These are phyloP conservation scores for Phytophthora europaea DNA, from an alignment of 352 stramenopile species.

Conservation along the genomic window DNA sequence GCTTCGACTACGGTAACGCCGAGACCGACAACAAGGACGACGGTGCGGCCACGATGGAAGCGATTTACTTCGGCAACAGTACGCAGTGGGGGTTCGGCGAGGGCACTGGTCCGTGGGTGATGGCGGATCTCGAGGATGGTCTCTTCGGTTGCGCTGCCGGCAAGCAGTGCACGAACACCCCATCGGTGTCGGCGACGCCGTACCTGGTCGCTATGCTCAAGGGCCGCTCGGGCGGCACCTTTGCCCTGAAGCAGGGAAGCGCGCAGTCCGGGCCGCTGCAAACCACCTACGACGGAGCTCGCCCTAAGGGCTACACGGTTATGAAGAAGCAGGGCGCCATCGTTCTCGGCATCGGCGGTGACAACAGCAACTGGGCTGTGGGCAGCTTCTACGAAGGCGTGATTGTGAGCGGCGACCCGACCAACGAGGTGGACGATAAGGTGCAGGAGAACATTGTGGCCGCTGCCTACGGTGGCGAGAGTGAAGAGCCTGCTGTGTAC, in stretches of 20 bases:
- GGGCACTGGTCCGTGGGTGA: constrained; percentile 30
- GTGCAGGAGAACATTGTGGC: constrained; percentile 30
- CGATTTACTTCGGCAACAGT: constrained; percentile 30
- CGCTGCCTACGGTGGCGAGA: constrained; percentile 18
- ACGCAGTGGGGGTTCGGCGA: constrained; percentile 25
- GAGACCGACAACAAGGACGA: constrained; percentile 34
- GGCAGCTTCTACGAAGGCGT: constrained; percentile 33
- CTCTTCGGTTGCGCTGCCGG: constrained; percentile 25
- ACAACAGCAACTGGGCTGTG: constrained; percentile 29
- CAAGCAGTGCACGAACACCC: constrained; percentile 24
- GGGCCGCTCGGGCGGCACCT: constrained; percentile 28
- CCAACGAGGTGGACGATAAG: constrained; percentile 20
- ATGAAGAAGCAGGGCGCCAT: constrained; percentile 40
- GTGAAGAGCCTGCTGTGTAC: not conserved
- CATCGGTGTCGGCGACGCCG: constrained; percentile 8
- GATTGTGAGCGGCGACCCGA: constrained; percentile 28
- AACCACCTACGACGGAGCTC: constrained; percentile 36
- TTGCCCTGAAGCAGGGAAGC: constrained; percentile 32
- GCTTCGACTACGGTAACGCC: constrained; percentile 38
- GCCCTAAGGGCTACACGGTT: constrained; percentile 26
- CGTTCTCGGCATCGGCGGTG: constrained; percentile 30
- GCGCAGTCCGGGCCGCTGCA: constrained; percentile 17
- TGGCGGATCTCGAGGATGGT: constrained; percentile 34
- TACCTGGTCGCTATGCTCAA: constrained; percentile 37
- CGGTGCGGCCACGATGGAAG: constrained; percentile 32